Conservation (phyloP, 2,329 filamentous ascomycete species). For the Periconia sp. region DNA sequence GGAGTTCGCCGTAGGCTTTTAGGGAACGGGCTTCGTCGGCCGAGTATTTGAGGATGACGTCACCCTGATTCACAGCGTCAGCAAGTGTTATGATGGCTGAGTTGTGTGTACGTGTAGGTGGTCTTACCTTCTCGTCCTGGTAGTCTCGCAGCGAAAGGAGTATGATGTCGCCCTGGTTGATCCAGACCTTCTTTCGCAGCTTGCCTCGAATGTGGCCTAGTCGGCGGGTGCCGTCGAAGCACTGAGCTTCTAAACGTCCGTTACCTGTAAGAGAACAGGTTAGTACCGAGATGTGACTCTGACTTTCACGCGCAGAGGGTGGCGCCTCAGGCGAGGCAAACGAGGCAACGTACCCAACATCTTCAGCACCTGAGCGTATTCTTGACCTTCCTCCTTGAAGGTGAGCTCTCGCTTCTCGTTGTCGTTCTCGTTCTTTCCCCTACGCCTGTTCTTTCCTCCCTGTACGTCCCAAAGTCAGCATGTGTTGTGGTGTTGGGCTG, state of each 20-base stretch:
- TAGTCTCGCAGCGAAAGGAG: conserved; percentile 77
- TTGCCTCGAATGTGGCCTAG: conserved; percentile 89
- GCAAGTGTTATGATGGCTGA: background rate
- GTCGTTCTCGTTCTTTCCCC: conserved; percentile 95
- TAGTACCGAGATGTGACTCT: background rate
- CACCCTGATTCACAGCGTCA: conserved; percentile 46
- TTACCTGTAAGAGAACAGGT: conserved; percentile 50
- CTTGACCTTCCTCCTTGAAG: conserved; percentile 98
- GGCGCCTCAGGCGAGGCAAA: background rate
- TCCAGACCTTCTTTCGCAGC: conserved; percentile 94
- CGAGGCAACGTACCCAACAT: conserved; percentile 67
- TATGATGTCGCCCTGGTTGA: conserved; percentile 91
- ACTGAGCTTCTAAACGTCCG: conserved; percentile 87
- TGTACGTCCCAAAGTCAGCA: conserved; percentile 40
- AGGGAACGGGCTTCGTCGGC: conserved; percentile 88
- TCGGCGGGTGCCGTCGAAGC: conserved; percentile 91
- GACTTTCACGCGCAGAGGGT: background rate
- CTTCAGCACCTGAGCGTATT: conserved; percentile 86
- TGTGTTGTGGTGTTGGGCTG: background rate
- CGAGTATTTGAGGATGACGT: conserved; percentile 82
- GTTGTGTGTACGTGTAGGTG: background rate
- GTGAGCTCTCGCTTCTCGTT: conserved; percentile 98
- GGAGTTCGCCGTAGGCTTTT: conserved; percentile 96
- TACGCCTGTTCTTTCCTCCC: conserved; percentile 97
- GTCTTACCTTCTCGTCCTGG: conserved; percentile 75